A percentile compares a stretch with the other conserved stretches of the same genome.
Conservation (phyloP, 495 filamentous ascomycete species). For the Evernia prunastri region DNA sequence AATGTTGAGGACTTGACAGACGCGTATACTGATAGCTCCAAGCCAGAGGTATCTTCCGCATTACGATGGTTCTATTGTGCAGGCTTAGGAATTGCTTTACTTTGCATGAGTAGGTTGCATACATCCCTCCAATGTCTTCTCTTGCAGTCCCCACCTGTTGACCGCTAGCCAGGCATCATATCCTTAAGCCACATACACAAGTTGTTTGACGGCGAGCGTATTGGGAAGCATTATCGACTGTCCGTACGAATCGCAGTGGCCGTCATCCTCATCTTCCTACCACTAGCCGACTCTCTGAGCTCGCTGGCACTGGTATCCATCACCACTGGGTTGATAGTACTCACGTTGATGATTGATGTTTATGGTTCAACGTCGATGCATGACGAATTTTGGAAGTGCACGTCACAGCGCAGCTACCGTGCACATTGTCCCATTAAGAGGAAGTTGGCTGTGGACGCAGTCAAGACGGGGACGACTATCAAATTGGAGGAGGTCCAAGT, state of each 20-base stretch:
- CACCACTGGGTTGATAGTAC: constrained; percentile 42
- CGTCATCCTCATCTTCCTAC: constrained; percentile 43
- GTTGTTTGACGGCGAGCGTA: constrained; percentile 34
- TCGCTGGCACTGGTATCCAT: constrained; percentile 44
- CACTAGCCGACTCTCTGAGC: constrained; percentile 40
- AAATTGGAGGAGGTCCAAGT: constrained; percentile 37
- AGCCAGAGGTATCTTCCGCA: constrained; percentile 38
- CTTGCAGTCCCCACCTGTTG: neutral
- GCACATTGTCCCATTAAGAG: constrained; percentile 34
- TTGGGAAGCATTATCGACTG: constrained; percentile 43
- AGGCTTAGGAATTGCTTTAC: constrained; percentile 47
- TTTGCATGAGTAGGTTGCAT: constrained; percentile 38
- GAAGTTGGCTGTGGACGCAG: constrained; percentile 33
- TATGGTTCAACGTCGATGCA: constrained; percentile 41
- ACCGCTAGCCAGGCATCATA: constrained; percentile 31
- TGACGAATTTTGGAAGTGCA: constrained; percentile 36
- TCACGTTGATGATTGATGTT: constrained; percentile 45
- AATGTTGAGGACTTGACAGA: constrained; percentile 40
- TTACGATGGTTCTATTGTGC: constrained; percentile 55
- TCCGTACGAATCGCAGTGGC: constrained; percentile 42
- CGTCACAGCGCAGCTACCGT: constrained; percentile 30
- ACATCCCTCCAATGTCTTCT: neutral
- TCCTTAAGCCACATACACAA: constrained; percentile 40
- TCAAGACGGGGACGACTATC: constrained; percentile 27
- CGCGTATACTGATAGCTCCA: constrained; percentile 38